Percentiles rank a stretch among this genome's conserved stretches.
phyloP scores from a whole-genome alignment of 371 early-diverging fungal species.

The Circinella minor region DNA sequence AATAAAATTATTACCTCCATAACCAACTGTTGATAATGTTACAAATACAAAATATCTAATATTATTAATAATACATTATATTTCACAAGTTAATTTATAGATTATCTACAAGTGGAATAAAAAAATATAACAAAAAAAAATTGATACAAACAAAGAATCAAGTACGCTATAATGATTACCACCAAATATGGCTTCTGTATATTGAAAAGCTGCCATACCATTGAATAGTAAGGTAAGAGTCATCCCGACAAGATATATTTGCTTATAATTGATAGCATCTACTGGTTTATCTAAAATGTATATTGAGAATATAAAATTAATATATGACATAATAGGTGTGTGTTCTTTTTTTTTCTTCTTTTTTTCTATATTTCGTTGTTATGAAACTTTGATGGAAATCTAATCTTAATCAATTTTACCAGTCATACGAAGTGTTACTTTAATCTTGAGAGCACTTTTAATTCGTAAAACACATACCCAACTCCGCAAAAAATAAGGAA shows the following conservation, averaged over 20 bases:
- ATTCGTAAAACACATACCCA: constrained; percentile 62
- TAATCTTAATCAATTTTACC: constrained; percentile 14
- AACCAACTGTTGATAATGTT: constrained; percentile 80
- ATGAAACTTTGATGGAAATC: too few species aligned
- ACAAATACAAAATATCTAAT: constrained; percentile 68
- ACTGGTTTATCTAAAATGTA: constrained; percentile 34
- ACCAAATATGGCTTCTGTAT: constrained; percentile 68
- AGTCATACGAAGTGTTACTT: constrained; percentile 56
- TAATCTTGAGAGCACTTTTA: constrained; percentile 62
- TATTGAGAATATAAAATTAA: too few species aligned
- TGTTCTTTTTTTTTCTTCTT: too few species aligned
- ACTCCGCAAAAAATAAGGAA: constrained; percentile 68
- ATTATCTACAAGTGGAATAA: not conserved
- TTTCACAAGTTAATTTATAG: not conserved
- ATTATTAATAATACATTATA: not conserved
- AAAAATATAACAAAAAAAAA: not conserved
- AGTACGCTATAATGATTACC: constrained; percentile 46
- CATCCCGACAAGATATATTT: constrained; percentile 64
- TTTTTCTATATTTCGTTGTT: too few species aligned
- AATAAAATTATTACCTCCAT: constrained; percentile 57
- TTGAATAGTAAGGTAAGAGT: constrained; percentile 68
- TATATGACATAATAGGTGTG: too few species aligned
- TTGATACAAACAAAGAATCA: constrained; percentile 44
- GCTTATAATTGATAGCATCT: constrained; percentile 64
- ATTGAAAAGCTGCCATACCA: constrained; percentile 77